A percentile compares a stretch with the other conserved stretches of the same genome.
These are phyloP conservation scores for Ambrosia hybrid DNA, from an alignment of 140 eudicot genomes.

Conservation along the genomic window DNA sequence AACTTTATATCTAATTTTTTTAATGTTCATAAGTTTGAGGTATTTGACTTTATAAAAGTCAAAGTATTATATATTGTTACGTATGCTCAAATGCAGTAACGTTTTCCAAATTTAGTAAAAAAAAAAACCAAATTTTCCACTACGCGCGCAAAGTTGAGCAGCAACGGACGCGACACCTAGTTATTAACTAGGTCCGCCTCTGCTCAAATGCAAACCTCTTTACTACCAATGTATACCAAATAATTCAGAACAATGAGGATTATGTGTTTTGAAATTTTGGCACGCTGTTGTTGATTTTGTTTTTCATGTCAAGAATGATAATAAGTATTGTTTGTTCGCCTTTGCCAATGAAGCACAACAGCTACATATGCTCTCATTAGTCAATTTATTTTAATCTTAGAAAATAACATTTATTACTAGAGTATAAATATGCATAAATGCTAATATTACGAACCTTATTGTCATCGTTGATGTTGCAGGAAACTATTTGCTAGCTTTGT, in stretches of 20 bases:
- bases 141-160: no score
- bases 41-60: slow-evolving; percentile 4
- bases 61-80: neutral
- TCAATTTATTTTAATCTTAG: neutral
- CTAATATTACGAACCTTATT: slow-evolving; percentile 18
- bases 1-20: neutral
- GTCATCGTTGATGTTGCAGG: slow-evolving; percentile 47
- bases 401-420: neutral
- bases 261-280: no score
- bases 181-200: no score
- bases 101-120: no score
- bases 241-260: neutral
- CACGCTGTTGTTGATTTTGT: no score
- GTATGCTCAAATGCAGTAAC: no score
- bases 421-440: neutral
- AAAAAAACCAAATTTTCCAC: no score
- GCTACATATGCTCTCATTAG: neutral
- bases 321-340: no score
- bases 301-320: no score
- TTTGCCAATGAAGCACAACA: neutral
- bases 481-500: slow-evolving; percentile 67
- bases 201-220: neutral
- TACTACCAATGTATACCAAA: slow-evolving; percentile 15
- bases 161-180: no score
- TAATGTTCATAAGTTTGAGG: slow-evolving; percentile 1